Evolutionary conservation across 352 stramenopile species (phyloP).

Genomic region (Thalassiosira livingstoniorum): DNA sequence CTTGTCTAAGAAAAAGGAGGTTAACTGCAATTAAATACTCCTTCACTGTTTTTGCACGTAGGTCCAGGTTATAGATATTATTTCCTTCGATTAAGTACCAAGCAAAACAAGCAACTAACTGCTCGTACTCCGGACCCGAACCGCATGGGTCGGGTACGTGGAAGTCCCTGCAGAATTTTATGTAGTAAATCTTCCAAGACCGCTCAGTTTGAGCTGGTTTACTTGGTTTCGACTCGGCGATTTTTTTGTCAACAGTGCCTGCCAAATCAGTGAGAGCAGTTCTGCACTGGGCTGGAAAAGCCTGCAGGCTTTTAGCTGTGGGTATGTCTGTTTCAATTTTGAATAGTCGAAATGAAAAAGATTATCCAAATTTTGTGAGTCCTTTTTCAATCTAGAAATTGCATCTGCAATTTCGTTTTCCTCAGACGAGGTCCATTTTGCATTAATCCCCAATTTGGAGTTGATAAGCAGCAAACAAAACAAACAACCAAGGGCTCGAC

Average conservation of each 20-base stretch:
- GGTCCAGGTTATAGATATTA: background rate
- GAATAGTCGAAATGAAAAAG: conserved; percentile 4
- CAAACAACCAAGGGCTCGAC: background rate
- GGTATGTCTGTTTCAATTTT: conserved; percentile 5
- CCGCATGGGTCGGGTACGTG: conserved; percentile 20
- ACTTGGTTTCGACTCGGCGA: conserved; percentile 20
- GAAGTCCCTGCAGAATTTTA: background rate
- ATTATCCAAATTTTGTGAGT: no score
- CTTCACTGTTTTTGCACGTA: conserved; percentile 13
- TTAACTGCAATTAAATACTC: conserved; percentile 23
- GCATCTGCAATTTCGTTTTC: no score
- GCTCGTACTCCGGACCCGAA: background rate
- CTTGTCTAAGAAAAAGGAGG: background rate
- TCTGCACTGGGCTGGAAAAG: conserved; percentile 33
- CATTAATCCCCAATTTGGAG: no score
- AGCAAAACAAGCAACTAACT: conserved; percentile 6
- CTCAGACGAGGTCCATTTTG: no score
- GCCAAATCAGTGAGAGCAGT: conserved; percentile 27
- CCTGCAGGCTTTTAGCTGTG: conserved; percentile 1
- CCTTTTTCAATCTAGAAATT: background rate
- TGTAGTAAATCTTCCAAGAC: conserved; percentile 32
- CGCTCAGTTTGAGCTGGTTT: background rate
- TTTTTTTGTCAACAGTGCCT: conserved; percentile 26
- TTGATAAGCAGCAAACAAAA: background rate
- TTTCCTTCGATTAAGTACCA: conserved; percentile 10